phyloP scores from a whole-genome alignment of 2,329 filamentous ascomycete genomes.

The Setomelanomma holmii region DNA sequence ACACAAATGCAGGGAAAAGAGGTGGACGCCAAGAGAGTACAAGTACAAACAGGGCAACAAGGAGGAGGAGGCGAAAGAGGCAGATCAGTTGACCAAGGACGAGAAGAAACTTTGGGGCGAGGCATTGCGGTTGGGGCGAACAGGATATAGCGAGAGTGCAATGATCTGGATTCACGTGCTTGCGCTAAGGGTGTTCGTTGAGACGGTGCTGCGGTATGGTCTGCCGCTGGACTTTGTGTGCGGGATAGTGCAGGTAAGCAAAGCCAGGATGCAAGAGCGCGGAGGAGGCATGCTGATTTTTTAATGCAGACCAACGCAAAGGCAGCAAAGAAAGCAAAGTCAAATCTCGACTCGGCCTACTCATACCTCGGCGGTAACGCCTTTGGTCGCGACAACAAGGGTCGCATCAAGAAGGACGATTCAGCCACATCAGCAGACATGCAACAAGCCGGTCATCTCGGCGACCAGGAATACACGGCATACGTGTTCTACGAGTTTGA shows the following conservation, averaged over 20 bases:
- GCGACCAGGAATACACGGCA: constrained; percentile 87
- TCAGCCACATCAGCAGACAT: constrained; percentile 79
- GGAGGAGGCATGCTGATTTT: not conserved
- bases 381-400: constrained; percentile 91
- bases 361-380: constrained; percentile 95
- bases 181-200: constrained; percentile 91
- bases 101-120: constrained; percentile 94
- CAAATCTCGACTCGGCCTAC: constrained; percentile 77
- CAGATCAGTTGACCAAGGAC: constrained; percentile 81
- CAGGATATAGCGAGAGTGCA: constrained; percentile 94
- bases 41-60: constrained; percentile 89
- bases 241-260: constrained; percentile 79
- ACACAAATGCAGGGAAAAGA: constrained; percentile 88
- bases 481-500: constrained; percentile 98
- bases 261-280: not conserved
- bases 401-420: constrained; percentile 89
- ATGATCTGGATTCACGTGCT: constrained; percentile 97
- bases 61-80: constrained; percentile 87
- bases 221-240: constrained; percentile 89
- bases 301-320: constrained; percentile 82
- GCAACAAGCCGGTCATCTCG: constrained; percentile 73
- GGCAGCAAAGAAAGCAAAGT: constrained; percentile 73
- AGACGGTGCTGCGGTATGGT: constrained; percentile 96
- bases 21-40: constrained; percentile 95
- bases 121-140: constrained; percentile 82